Conservation (phyloP, 1,139 yeast genomes). For the Diutina neorugosa region DNA sequence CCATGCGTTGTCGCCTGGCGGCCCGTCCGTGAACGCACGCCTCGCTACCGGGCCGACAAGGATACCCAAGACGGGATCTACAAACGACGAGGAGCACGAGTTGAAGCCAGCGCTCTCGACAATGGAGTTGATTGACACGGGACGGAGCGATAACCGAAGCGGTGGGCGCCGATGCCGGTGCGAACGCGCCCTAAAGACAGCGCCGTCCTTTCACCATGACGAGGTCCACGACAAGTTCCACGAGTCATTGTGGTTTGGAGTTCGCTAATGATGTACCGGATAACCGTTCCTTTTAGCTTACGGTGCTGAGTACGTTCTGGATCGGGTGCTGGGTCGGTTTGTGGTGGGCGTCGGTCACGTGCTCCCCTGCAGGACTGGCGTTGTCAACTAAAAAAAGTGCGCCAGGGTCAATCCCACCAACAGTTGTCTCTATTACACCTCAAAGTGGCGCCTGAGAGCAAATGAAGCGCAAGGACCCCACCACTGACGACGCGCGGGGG, state of each 20-base stretch:
- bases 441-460: not conserved
- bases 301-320: no score
- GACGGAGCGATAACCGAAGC: not conserved
- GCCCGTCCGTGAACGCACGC: not conserved
- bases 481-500: constrained; percentile 1
- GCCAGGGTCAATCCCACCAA: not conserved
- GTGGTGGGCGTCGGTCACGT: not conserved
- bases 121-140: no score
- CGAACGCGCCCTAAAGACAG: no score
- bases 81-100: no score
- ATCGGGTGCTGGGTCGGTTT: not conserved
- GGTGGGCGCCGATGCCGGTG: not conserved
- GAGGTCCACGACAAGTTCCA: no score
- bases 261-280: no score
- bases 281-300: no score
- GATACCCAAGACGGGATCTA: no score
- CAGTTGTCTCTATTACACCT: not conserved
- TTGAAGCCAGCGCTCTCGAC: no score
- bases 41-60: not conserved
- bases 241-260: no score
- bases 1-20: no score
- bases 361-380: not conserved
- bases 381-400: not conserved
- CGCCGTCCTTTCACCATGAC: no score
- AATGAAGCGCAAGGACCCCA: constrained; percentile 4